A percentile compares a stretch with the other conserved stretches of the same genome.
Conservation (phyloP, 1,139 yeast genomes). For the Blastobotrys buckinghamii region DNA sequence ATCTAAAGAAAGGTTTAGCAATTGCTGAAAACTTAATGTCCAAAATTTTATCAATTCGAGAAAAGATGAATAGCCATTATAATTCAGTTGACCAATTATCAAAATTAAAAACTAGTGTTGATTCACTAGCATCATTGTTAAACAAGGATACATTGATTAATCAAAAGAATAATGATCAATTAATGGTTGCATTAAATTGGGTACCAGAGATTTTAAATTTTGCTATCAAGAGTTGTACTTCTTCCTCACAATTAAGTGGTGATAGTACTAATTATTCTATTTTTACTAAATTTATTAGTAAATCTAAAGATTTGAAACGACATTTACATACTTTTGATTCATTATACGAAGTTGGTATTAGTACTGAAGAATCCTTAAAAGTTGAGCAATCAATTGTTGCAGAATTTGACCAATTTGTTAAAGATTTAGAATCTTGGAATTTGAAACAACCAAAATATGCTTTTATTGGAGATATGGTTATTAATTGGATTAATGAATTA, state of each 20-base stretch:
- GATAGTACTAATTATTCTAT: not conserved
- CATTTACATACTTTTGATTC: conserved; percentile 7
- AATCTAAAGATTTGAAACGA: conserved; percentile 8
- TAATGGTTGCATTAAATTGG: conserved; percentile 3
- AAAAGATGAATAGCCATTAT: not conserved
- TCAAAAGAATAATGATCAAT: not conserved
- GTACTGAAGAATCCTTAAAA: not conserved
- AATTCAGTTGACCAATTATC: not conserved
- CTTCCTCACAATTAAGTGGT: not conserved
- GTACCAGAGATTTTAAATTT: conserved; percentile 9
- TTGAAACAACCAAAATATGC: not conserved
- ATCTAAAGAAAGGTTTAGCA: conserved; percentile 71
- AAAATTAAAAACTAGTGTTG: not conserved
- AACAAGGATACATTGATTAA: not conserved
- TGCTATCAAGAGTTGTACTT: conserved; percentile 3
- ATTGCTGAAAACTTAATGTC: conserved; percentile 67
- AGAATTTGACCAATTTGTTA: not conserved
- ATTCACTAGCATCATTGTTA: not conserved
- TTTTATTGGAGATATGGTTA: conserved; percentile 4
- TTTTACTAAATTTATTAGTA: conserved; percentile 6
- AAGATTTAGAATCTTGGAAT: not conserved
- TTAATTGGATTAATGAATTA: conserved; percentile 7
- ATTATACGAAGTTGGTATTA: conserved; percentile 26
- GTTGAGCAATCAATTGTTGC: not conserved
- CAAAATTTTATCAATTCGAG: conserved; percentile 30